A percentile compares a stretch with the other conserved stretches of the same genome.
Evolutionary conservation across 2,329 filamentous ascomycete genomes (phyloP).

Genomic region (Sordariomycetes sp.): DNA sequence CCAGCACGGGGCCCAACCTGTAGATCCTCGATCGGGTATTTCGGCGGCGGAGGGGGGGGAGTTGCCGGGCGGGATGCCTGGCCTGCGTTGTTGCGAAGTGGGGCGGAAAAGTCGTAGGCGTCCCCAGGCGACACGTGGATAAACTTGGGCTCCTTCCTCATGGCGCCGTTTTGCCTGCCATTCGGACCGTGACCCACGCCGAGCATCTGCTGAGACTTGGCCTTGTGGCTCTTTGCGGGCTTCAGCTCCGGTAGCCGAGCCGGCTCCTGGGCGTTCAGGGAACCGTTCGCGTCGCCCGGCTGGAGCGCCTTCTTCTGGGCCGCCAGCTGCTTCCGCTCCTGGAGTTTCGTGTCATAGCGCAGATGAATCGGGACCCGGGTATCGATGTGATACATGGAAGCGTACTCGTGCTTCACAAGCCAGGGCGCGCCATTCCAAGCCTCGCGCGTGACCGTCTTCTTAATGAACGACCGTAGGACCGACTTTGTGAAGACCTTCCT

Average conservation of each 20-base stretch:
- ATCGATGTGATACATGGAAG: conserved; percentile 72
- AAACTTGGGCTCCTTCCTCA: conserved; percentile 17
- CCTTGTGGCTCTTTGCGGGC: conserved; percentile 58
- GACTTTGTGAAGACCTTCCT: conserved; percentile 90
- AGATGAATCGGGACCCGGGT: conserved; percentile 76
- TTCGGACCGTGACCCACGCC: conserved; percentile 13
- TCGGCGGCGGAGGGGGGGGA: conserved; percentile 59
- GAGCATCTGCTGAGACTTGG: conserved; percentile 33
- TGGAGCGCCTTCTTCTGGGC: conserved; percentile 47
- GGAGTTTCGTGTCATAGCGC: conserved; percentile 65
- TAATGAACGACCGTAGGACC: conserved; percentile 85
- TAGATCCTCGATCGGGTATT: conserved; percentile 92
- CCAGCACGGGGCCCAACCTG: conserved; percentile 60
- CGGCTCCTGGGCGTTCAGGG: conserved; percentile 24
- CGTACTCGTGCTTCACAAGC: conserved; percentile 81
- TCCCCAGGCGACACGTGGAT: conserved; percentile 27
- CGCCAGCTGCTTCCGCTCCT: conserved; percentile 62
- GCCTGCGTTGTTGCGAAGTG: conserved; percentile 28
- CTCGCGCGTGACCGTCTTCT: conserved; percentile 84
- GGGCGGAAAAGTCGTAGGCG: conserved; percentile 30
- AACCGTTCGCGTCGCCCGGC: conserved; percentile 27
- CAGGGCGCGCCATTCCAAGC: conserved; percentile 94
- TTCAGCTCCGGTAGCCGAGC: conserved; percentile 59
- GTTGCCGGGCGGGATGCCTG: conserved; percentile 27
- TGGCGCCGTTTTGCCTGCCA: background rate